These are phyloP conservation scores for Acanthochlamys bracteata DNA, from an alignment of 106 monocot genomes.

Conservation along the genomic window DNA sequence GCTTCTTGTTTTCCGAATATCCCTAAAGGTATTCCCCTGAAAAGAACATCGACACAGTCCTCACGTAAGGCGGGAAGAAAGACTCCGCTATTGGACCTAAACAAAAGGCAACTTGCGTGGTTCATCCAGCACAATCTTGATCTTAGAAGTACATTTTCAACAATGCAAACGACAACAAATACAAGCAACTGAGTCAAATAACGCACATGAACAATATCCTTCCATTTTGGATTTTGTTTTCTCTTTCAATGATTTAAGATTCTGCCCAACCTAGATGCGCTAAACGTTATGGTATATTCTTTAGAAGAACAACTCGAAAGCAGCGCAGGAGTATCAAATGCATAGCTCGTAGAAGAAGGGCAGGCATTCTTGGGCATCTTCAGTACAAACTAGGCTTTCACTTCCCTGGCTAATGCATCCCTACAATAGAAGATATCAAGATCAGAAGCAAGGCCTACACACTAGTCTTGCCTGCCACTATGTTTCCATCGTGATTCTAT, in stretches of 20 bases:
- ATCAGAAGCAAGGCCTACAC: conserved; percentile 62
- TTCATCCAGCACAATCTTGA: too few species aligned
- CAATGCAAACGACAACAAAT: too few species aligned
- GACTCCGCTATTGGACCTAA: too few species aligned
- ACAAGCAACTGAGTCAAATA: too few species aligned
- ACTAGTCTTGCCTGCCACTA: conserved; percentile 80
- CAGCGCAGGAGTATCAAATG: conserved; percentile 40
- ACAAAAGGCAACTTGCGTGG: too few species aligned
- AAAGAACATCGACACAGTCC: too few species aligned
- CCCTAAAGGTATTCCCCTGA: too few species aligned
- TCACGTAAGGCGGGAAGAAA: too few species aligned
- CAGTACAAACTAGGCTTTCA: conserved; percentile 53
- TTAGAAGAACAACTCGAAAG: conserved; percentile 28
- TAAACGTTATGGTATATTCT: conserved; percentile 49
- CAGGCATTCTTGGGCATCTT: conserved; percentile 66
- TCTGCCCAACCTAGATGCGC: conserved; percentile 38
- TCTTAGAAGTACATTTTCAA: too few species aligned
- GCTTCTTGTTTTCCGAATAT: too few species aligned
- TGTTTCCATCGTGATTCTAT: conserved; percentile 9
- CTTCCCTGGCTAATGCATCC: conserved; percentile 31
- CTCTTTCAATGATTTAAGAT: not conserved
- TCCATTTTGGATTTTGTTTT: not conserved
- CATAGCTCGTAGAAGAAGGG: conserved; percentile 58
- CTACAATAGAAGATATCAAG: conserved; percentile 57
- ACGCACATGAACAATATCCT: too few species aligned